Evolutionary conservation across 2,329 filamentous ascomycete species (phyloP), one percentile per base, ranked within the genome.

Genomic region (Trichoderma sp.): DNA sequence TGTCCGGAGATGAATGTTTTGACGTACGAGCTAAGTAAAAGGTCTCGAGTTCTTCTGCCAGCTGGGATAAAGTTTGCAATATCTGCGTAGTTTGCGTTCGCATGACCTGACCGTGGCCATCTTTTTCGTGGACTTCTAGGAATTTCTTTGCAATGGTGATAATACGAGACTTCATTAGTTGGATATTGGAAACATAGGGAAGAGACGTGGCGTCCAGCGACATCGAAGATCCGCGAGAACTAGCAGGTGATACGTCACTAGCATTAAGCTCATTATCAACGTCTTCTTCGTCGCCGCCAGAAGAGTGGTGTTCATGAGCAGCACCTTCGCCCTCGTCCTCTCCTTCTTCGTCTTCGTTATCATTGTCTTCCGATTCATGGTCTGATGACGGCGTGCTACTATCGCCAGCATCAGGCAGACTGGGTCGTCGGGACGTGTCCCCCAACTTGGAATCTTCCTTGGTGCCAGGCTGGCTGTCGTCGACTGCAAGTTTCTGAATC

Each of bases 61-160:
- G 82, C 1, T 81, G 81, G 72, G 91, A 91, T 37, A 99, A 83
- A 70, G 91, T 87, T 3, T 87, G 83, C 30, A 98, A 83, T 30
- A 97, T 96, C 68, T 88, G 86, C 0, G 85, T 84, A 0, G 96
- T 95, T 79, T 94, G 94, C 68, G 90, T 87, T 76, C 92, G 92
- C 85, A 96, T 90, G 8, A 84, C 83, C 75, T 89, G 90, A 21
- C 90, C 89, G 71, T 86, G 85, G 70, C 90, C 88, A 71, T 93
- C 90, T 4, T 87, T 89, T 78, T 97, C 94, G 72, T 98, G 94
- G 0, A 87, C 84, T 69, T 94, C 90, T 43, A 98, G 81, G 77
- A 99, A 97, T 66, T 87, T 91, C 79, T 92, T 92, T 0, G 96
- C 94, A 69, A 91, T 87, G 37, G 89, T 82, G 18, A 90, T 88